phyloP scores from a whole-genome alignment of 2,329 filamentous ascomycete genomes.

The Magnaporthales sp. region DNA sequence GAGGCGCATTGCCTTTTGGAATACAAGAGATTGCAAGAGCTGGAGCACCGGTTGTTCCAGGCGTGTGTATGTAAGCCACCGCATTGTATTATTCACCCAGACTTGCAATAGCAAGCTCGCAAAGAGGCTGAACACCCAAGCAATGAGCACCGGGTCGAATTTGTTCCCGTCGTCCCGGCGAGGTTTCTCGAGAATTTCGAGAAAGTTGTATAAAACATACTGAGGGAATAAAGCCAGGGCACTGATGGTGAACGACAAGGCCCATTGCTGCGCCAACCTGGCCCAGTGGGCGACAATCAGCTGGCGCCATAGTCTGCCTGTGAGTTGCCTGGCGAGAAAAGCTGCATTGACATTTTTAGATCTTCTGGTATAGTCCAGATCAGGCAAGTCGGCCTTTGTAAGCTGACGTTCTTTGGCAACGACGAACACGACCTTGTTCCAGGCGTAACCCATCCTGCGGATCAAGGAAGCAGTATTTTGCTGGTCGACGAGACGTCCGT shows the following conservation, averaged over 20 bases:
- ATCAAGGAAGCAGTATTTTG: constrained; percentile 23
- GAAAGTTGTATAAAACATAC: constrained; percentile 24
- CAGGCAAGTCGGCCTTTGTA: constrained; percentile 22
- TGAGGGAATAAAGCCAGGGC: constrained; percentile 23
- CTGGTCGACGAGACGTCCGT: constrained; percentile 22
- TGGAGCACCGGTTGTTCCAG: constrained; percentile 22
- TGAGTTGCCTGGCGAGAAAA: constrained; percentile 14
- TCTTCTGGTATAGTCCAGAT: constrained; percentile 19
- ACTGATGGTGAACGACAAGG: constrained; percentile 20
- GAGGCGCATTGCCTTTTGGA: constrained; percentile 24
- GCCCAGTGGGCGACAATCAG: constrained; percentile 18
- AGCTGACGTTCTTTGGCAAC: constrained; percentile 20
- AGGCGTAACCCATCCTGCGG: constrained; percentile 19
- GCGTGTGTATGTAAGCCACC: constrained; percentile 23
- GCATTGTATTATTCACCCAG: constrained; percentile 19
- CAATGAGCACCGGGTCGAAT: constrained; percentile 17
- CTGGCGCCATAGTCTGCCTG: constrained; percentile 21
- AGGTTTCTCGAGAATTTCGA: constrained; percentile 21
- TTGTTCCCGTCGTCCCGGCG: constrained; percentile 4
- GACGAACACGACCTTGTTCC: constrained; percentile 22
- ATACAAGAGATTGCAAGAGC: constrained; percentile 24
- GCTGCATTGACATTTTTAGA: constrained; percentile 16
- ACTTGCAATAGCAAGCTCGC: constrained; percentile 22
- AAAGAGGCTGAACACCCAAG: constrained; percentile 22
- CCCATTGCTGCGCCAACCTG: constrained; percentile 22